A percentile compares a stretch with the other conserved stretches of the same genome.
Conservation (phyloP, 1,284 basidiomycete genomes). For the Pseudozyma pruni region DNA sequence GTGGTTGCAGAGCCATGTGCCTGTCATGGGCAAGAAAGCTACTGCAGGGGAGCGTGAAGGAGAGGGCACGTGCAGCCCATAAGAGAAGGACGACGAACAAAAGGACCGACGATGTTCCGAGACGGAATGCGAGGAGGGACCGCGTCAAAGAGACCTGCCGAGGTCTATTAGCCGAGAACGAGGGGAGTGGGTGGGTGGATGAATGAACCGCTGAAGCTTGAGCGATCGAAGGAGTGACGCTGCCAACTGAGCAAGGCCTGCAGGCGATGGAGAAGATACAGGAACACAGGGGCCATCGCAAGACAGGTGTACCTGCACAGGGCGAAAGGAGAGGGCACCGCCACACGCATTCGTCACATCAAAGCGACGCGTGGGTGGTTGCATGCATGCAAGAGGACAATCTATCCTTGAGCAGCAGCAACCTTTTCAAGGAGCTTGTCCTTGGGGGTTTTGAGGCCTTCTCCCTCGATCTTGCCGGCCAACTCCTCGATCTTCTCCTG, state of each 20-base stretch:
- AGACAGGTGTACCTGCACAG: conserved; percentile 2
- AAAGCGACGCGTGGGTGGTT: conserved; percentile 42
- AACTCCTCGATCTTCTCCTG: conserved; percentile 62
- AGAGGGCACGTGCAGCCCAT: conserved; percentile 14
- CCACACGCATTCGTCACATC: conserved; percentile 9
- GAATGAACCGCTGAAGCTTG: conserved; percentile 28
- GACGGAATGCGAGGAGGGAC: conserved; percentile 4
- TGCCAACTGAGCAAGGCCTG: background rate
- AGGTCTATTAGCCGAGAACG: conserved; percentile 29
- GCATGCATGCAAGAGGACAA: background rate
- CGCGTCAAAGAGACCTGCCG: conserved; percentile 27
- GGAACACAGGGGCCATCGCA: conserved; percentile 20
- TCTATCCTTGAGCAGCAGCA: conserved; percentile 43
- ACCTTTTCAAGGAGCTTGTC: conserved; percentile 66
- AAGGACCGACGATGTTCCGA: conserved; percentile 11
- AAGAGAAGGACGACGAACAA: background rate
- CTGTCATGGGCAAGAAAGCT: background rate
- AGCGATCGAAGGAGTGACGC: conserved; percentile 2
- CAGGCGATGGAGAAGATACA: conserved; percentile 25
- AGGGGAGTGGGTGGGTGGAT: conserved; percentile 12
- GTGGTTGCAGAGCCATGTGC: too few relatives aligned
- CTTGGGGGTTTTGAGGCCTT: conserved; percentile 64
- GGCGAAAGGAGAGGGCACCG: conserved; percentile 7
- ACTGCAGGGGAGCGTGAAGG: background rate
- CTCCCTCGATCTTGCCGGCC: conserved; percentile 62